A percentile compares a stretch with the other conserved stretches of the same genome.
Conservation (phyloP, 805 yeast species). For the Saccharomycopsis sp. region DNA sequence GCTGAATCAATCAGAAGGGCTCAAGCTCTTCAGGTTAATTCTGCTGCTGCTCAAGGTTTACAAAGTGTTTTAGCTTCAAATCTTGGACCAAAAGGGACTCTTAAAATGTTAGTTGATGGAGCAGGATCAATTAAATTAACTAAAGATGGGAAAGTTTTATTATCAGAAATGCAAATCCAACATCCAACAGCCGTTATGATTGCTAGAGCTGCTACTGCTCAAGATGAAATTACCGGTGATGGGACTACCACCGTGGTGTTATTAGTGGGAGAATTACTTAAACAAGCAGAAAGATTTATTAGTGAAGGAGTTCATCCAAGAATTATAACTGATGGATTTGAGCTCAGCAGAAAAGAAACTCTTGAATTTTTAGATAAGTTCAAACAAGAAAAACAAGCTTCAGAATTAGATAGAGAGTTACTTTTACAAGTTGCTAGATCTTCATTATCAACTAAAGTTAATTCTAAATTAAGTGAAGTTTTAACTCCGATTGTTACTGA, state of each 20-base stretch:
- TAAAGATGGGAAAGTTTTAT: conserved; percentile 90
- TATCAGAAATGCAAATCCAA: conserved; percentile 95
- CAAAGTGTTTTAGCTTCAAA: conserved; percentile 88
- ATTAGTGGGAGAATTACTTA: conserved; percentile 86
- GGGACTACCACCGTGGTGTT: conserved; percentile 96
- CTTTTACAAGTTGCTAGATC: conserved; percentile 87
- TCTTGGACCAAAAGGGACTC: conserved; percentile 93
- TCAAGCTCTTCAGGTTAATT: conserved; percentile 92
- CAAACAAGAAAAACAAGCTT: conserved; percentile 39
- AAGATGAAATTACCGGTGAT: conserved; percentile 98
- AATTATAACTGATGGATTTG: conserved; percentile 90
- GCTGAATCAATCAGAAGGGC: conserved; percentile 95
- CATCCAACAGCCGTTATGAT: conserved; percentile 84
- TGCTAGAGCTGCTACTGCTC: conserved; percentile 97
- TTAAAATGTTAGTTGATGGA: conserved; percentile 95
- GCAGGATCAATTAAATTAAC: conserved; percentile 92
- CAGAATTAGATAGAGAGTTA: conserved; percentile 70
- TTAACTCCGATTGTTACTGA: conserved; percentile 93
- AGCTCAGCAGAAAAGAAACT: conserved; percentile 69
- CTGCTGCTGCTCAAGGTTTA: conserved; percentile 92
- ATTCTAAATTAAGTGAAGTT: conserved; percentile 62
- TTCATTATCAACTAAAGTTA: conserved; percentile 80
- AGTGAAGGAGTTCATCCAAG: conserved; percentile 96
- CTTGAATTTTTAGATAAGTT: conserved; percentile 42
- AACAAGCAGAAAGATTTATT: conserved; percentile 87